A percentile compares a stretch with the other conserved stretches of the same genome.
phyloP scores from a whole-genome alignment of 208 protist species.

The Porcisia deanei region DNA sequence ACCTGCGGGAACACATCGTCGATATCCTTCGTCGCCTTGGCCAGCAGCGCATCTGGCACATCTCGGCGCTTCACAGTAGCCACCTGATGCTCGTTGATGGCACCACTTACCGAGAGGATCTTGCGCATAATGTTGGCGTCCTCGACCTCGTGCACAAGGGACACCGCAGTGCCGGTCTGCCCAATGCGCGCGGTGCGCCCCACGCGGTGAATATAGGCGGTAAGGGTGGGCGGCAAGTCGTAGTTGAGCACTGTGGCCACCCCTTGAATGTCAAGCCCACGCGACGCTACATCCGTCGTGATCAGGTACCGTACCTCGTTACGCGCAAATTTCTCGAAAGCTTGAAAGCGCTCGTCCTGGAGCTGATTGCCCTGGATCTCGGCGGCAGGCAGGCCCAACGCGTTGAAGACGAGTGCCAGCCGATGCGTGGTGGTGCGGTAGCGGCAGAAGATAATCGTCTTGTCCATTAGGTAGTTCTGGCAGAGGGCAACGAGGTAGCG shows the following conservation, averaged over 20 bases:
- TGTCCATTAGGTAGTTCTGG: slow-evolving; percentile 68
- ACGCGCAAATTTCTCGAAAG: slow-evolving; percentile 79
- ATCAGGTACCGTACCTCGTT: slow-evolving; percentile 87
- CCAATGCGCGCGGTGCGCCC: slow-evolving; percentile 97
- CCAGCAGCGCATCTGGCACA: slow-evolving; percentile 54
- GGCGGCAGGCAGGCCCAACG: slow-evolving; percentile 59
- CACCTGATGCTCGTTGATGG: slow-evolving; percentile 74
- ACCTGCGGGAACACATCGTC: slow-evolving; percentile 60
- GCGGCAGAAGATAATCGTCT: slow-evolving; percentile 89
- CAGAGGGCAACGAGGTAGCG: slow-evolving; percentile 83
- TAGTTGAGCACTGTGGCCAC: slow-evolving; percentile 98
- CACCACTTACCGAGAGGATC: slow-evolving; percentile 81
- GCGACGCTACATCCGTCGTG: slow-evolving; percentile 90
- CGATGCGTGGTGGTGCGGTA: slow-evolving; percentile 88
- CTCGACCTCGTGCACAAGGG: slow-evolving; percentile 90
- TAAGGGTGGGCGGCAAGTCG: slow-evolving; percentile 96
- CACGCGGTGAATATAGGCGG: slow-evolving; percentile 99
- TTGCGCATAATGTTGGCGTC: slow-evolving; percentile 91
- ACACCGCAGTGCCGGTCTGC: slow-evolving; percentile 91
- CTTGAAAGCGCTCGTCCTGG: slow-evolving; percentile 83
- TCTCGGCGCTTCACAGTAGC: slow-evolving; percentile 80
- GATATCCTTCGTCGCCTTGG: slow-evolving; percentile 36
- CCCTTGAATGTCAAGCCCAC: slow-evolving; percentile 97
- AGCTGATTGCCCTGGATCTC: slow-evolving; percentile 88
- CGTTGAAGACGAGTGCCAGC: slow-evolving; percentile 76